Percentiles rank a stretch among this genome's conserved stretches.
Conservation (phyloP, 2,329 filamentous ascomycete genomes). For the Botryotinia globosa region DNA sequence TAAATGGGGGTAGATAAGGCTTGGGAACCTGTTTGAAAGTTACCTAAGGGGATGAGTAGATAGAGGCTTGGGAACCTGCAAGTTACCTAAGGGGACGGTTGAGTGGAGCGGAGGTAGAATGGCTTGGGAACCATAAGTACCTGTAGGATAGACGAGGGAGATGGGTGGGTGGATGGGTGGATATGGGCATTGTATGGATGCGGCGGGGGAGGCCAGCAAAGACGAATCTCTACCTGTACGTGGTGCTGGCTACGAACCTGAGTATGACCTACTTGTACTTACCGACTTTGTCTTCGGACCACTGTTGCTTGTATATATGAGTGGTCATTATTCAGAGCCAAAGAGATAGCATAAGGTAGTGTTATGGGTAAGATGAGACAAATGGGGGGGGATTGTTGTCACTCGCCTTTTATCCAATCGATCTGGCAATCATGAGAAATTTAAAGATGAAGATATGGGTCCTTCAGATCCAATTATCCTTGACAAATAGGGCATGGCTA, state of each 20-base stretch:
- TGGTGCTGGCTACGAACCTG: constrained; percentile 11
- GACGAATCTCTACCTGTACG: constrained; percentile 9
- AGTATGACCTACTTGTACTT: not conserved
- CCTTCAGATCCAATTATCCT: not conserved
- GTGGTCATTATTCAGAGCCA: not conserved
- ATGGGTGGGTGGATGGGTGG: not conserved
- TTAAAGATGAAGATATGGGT: not conserved
- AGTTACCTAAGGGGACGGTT: not conserved
- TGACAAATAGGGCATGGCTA: not conserved
- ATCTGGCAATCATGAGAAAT: not conserved
- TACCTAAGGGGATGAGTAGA: not conserved
- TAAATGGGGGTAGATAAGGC: not conserved
- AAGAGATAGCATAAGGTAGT: constrained; percentile 11
- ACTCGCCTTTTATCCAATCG: not conserved
- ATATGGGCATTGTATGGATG: not conserved
- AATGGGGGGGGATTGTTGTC: not conserved
- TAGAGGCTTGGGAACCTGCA: constrained; percentile 9
- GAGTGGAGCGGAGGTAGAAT: not conserved
- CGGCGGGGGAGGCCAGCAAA: constrained; percentile 11
- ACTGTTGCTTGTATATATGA: not conserved
- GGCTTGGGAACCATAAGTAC: not conserved
- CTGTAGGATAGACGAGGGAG: not conserved
- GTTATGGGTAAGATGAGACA: not conserved
- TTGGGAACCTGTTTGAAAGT: constrained; percentile 2
- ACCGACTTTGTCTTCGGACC: not conserved